Evolutionary conservation across 1,284 basidiomycete species (phyloP), one percentile per base, ranked within the genome.

Genomic region (Apiotrichum mycotoxinovorans): DNA sequence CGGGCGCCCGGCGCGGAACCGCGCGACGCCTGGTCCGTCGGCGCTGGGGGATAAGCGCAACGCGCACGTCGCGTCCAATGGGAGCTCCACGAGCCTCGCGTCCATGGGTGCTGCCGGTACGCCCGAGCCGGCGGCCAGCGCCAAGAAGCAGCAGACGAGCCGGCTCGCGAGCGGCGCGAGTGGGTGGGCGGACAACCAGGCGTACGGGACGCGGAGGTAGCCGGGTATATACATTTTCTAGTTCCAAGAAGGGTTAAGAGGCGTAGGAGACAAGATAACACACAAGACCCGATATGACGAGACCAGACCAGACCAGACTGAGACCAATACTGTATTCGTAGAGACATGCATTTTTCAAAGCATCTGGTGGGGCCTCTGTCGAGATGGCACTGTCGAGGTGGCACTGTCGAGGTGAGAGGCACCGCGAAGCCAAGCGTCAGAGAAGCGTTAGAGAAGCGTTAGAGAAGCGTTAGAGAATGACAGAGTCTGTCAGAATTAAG

Each of bases 321-420:
- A n/a, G 12, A 7, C 30, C 30, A 5, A 30, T 7, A 30, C n/a
- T 41, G 70, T 69, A 54, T 66, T 41, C n/a, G 40, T 41, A 41
- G 40, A 41, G n/a, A 41, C 40, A 41, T 41, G 40, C 40, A 41
- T 41, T 41, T n/a, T 22, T 41, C n/a, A 10, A 20, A 11, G n/a
- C 20, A 38, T 5, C 17, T 40, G n/a, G n/a, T n/a, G n/a, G n/a
- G n/a, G n/a, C n/a, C n/a, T n/a, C n/a, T n/a, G n/a, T n/a, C n/a
- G n/a, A n/a, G n/a, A n/a, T n/a, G n/a, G n/a, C n/a, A n/a, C n/a
- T n/a, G n/a, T n/a, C n/a, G n/a, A n/a, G n/a, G n/a, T n/a, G n/a
- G n/a, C n/a, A n/a, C n/a, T n/a, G n/a, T n/a, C n/a, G n/a, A n/a
- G n/a, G n/a, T n/a, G n/a, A n/a, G n/a, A n/a, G n/a, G n/a, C n/a